A percentile compares a stretch with the other conserved stretches of the same genome.
Evolutionary conservation across 2,329 filamentous ascomycete genomes (phyloP).

Genomic region (Neocatenulostroma microsporum): DNA sequence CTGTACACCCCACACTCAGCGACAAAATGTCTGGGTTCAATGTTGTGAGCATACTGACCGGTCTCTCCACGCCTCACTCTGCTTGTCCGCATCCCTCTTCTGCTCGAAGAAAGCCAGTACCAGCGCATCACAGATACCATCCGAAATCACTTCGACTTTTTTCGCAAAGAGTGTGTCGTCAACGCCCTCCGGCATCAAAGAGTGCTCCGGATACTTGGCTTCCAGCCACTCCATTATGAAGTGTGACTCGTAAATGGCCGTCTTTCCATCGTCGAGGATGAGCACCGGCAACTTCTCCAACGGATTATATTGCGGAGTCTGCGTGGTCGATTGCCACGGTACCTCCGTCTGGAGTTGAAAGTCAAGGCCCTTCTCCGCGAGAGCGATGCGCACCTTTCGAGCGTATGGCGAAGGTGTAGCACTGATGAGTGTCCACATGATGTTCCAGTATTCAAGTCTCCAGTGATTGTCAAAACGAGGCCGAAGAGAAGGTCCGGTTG

Average conservation of each 20-base stretch:
- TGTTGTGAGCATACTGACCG: constrained; percentile 9
- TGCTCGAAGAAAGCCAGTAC: constrained; percentile 33
- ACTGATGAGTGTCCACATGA: constrained; percentile 8
- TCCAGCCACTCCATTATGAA: constrained; percentile 34
- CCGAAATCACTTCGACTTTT: constrained; percentile 29
- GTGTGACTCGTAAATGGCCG: constrained; percentile 30
- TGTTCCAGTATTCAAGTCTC: no score
- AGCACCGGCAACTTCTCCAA: constrained; percentile 35
- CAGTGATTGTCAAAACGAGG: no score
- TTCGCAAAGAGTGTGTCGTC: constrained; percentile 27
- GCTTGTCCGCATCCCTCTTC: constrained; percentile 21
- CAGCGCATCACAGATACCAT: constrained; percentile 33
- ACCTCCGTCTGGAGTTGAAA: constrained; percentile 37
- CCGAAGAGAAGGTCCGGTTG: no score
- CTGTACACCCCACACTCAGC: constrained; percentile 11
- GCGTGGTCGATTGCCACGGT: constrained; percentile 34
- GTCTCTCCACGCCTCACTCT: constrained; percentile 26
- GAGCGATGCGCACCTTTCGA: constrained; percentile 35
- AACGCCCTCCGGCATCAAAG: constrained; percentile 22
- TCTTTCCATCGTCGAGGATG: constrained; percentile 25
- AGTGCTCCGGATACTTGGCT: constrained; percentile 25
- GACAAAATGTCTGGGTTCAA: no score
- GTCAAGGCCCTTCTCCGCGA: constrained; percentile 33
- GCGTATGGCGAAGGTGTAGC: constrained; percentile 34
- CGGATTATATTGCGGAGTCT: constrained; percentile 34